phyloP scores from a whole-genome alignment of 2,329 filamentous ascomycete species.

The Fusarium penzigii region DNA sequence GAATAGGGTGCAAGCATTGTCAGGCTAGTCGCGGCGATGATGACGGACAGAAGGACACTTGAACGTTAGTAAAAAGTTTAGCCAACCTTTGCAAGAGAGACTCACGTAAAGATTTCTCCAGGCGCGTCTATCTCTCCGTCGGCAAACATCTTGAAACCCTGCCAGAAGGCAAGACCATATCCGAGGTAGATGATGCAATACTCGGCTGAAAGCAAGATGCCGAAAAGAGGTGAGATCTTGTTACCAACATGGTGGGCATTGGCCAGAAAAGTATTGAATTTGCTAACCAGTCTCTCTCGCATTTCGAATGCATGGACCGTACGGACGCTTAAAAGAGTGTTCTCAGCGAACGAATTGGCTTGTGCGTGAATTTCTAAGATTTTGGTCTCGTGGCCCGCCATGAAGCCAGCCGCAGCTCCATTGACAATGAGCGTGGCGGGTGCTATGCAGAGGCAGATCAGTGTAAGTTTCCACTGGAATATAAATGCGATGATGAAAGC shows the following conservation, averaged over 20 bases:
- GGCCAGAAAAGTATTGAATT: slow-evolving; percentile 40
- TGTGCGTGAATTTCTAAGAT: slow-evolving; percentile 37
- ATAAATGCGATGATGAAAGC: slow-evolving; percentile 42
- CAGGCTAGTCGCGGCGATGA: slow-evolving; percentile 39
- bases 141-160: slow-evolving; percentile 41
- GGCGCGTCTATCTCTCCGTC: slow-evolving; percentile 38
- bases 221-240: slow-evolving; percentile 41
- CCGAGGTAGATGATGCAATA: slow-evolving; percentile 45
- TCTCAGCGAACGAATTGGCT: slow-evolving; percentile 39
- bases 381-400: slow-evolving; percentile 32
- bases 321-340: slow-evolving; percentile 38
- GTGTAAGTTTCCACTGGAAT: slow-evolving; percentile 46
- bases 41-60: slow-evolving; percentile 41
- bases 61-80: not conserved
- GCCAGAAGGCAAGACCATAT: slow-evolving; percentile 47
- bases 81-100: not conserved
- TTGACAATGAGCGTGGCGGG: slow-evolving; percentile 35
- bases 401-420: slow-evolving; percentile 33
- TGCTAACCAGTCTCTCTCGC: slow-evolving; percentile 37
- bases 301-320: slow-evolving; percentile 47
- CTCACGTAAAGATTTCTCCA: slow-evolving; percentile 42
- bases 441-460: slow-evolving; percentile 39
- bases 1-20: slow-evolving; percentile 39
- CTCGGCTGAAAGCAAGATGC: slow-evolving; percentile 40
- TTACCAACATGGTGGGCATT: slow-evolving; percentile 38